A percentile compares a stretch with the other conserved stretches of the same genome.
phyloP scores from a whole-genome alignment of 495 filamentous ascomycete species.

The Tetracladium setigerum region DNA sequence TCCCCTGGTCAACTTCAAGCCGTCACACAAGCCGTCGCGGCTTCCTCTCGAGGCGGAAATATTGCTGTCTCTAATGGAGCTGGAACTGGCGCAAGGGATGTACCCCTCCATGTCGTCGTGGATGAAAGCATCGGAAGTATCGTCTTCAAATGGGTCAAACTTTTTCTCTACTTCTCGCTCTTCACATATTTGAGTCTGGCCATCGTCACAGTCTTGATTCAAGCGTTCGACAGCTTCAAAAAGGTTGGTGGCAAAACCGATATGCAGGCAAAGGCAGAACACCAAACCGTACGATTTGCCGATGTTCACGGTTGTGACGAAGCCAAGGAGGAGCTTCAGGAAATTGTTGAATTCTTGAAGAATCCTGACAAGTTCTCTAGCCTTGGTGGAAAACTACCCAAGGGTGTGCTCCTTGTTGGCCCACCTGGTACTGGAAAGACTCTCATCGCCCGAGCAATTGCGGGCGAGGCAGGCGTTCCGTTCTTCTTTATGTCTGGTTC shows the following conservation, averaged over 20 bases:
- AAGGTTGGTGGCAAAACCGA: constrained; percentile 60
- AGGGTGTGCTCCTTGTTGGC: constrained; percentile 91
- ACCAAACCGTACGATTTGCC: constrained; percentile 82
- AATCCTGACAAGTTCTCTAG: constrained; percentile 86
- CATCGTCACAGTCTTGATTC: constrained; percentile 69
- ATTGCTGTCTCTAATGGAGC: constrained; percentile 42
- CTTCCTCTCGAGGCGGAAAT: constrained; percentile 61
- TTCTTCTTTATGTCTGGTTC: constrained; percentile 99
- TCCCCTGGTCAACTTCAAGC: constrained; percentile 65
- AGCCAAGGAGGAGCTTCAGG: constrained; percentile 95
- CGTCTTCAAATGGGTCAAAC: constrained; percentile 87
- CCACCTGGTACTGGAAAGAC: constrained; percentile 98
- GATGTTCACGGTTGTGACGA: constrained; percentile 98
- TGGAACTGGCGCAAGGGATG: constrained; percentile 64
- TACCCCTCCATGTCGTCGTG: constrained; percentile 90
- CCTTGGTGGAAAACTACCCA: constrained; percentile 91
- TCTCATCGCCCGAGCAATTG: constrained; percentile 90
- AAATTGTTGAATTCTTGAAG: constrained; percentile 91
- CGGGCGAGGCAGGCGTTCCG: constrained; percentile 92
- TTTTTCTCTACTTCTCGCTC: constrained; percentile 68
- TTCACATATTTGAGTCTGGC: constrained; percentile 67
- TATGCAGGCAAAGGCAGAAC: constrained; percentile 80
- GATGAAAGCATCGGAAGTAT: constrained; percentile 74
- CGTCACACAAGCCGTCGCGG: constrained; percentile 80
- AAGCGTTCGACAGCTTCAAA: constrained; percentile 67